Percentiles rank a stretch among this genome's conserved stretches.
phyloP scores from a whole-genome alignment of 2,329 filamentous ascomycete species.

The Alternaria arbusti region DNA sequence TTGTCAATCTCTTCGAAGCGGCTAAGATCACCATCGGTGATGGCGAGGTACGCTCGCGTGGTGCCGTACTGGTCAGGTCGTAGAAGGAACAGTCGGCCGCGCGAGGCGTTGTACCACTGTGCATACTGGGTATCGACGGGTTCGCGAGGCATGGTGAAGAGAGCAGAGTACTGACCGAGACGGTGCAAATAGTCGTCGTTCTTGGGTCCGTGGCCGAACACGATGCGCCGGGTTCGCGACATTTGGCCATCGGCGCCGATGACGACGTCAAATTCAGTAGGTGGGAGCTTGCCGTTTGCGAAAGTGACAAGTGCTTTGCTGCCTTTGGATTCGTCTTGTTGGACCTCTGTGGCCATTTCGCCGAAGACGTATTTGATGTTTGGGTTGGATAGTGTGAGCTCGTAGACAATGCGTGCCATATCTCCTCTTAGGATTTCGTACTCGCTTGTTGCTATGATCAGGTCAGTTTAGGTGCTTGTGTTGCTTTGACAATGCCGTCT shows the following conservation, averaged over 20 bases:
- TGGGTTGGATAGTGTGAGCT: constrained; percentile 41
- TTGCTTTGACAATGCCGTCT: neutral
- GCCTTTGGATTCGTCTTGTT: neutral
- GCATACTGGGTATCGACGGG: constrained; percentile 28
- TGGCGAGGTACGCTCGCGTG: constrained; percentile 23
- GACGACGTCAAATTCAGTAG: constrained; percentile 31
- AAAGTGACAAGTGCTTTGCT: constrained; percentile 52
- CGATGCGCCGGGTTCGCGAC: constrained; percentile 34
- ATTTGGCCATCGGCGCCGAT: constrained; percentile 43
- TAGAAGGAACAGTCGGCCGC: constrained; percentile 28
- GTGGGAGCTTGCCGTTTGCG: constrained; percentile 21
- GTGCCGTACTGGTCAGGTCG: constrained; percentile 33
- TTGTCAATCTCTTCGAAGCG: constrained; percentile 28
- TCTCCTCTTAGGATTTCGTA: constrained; percentile 67
- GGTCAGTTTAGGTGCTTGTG: too few relatives aligned
- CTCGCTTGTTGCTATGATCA: constrained; percentile 56
- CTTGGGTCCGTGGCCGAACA: constrained; percentile 25
- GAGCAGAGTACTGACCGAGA: constrained; percentile 38
- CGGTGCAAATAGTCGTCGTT: constrained; percentile 24
- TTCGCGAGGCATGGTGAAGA: constrained; percentile 38
- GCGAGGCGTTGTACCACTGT: constrained; percentile 35
- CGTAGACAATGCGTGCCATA: constrained; percentile 59
- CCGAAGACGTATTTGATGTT: constrained; percentile 46
- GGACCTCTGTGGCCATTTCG: constrained; percentile 34
- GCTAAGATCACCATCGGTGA: constrained; percentile 23